Evolutionary conservation across 371 early-diverging fungal genomes (phyloP).

Genomic region (Capillidium rhysosporum): DNA sequence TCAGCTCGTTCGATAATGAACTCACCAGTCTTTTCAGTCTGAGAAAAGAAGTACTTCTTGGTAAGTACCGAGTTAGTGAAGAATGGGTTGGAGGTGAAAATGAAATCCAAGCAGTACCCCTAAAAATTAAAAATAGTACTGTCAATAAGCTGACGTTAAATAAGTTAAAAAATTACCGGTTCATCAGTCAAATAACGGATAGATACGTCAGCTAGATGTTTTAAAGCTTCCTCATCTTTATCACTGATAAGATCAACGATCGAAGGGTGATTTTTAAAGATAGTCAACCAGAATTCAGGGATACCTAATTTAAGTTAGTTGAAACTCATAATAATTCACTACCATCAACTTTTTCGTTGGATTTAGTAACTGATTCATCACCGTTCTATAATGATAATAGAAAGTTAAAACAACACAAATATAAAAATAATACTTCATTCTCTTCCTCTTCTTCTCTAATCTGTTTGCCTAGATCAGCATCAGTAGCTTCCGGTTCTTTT

Average conservation of each 20-base stretch:
- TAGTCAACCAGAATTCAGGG: slow-evolving; percentile 87
- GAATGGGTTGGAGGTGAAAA: slow-evolving; percentile 67
- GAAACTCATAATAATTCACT: slow-evolving; percentile 2
- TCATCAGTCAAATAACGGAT: slow-evolving; percentile 57
- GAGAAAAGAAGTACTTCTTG: slow-evolving; percentile 80
- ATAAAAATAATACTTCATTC: slow-evolving; percentile 11
- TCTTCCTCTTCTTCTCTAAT: slow-evolving; percentile 27
- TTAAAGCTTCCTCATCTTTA: slow-evolving; percentile 66
- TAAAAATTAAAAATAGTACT: slow-evolving; percentile 13
- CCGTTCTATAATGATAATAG: slow-evolving; percentile 8
- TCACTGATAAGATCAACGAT: slow-evolving; percentile 68
- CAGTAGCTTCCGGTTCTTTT: slow-evolving; percentile 71
- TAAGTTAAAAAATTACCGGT: slow-evolving; percentile 24
- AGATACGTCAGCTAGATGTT: slow-evolving; percentile 66
- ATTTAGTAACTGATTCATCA: not conserved
- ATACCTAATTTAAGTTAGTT: slow-evolving; percentile 24
- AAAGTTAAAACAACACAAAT: not conserved
- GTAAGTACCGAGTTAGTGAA: slow-evolving; percentile 68
- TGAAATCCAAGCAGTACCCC: slow-evolving; percentile 88
- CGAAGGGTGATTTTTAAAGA: slow-evolving; percentile 62
- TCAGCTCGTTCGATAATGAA: slow-evolving; percentile 79
- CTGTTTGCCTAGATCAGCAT: slow-evolving; percentile 39
- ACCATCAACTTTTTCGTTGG: slow-evolving; percentile 7
- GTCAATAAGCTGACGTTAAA: not conserved
- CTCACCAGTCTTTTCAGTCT: slow-evolving; percentile 40